Percentiles rank a stretch among this genome's conserved stretches.
These are phyloP conservation scores for Phytophthora agathidicida DNA, from an alignment of 352 stramenopile genomes.

Conservation along the genomic window DNA sequence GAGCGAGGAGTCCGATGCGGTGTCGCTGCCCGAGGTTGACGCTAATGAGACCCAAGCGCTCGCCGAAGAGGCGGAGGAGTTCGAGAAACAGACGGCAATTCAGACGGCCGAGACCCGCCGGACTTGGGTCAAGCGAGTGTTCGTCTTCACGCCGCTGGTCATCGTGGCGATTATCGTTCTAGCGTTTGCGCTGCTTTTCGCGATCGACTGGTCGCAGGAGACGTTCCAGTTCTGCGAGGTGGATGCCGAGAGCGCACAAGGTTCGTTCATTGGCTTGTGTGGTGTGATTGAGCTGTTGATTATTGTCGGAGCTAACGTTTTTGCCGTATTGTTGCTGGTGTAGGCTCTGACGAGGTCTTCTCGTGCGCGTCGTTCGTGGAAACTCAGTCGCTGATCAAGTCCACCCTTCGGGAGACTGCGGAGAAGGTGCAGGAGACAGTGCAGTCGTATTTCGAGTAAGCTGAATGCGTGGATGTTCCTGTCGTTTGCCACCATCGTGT, in stretches of 20 bases:
- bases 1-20: constrained; percentile 47
- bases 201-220: constrained; percentile 53
- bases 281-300: background rate
- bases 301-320: constrained; percentile 8
- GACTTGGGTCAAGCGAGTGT: constrained; percentile 36
- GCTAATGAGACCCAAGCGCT: constrained; percentile 45
- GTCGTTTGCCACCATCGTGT: constrained; percentile 13
- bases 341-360: constrained; percentile 39
- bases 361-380: constrained; percentile 51
- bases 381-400: constrained; percentile 43
- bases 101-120: constrained; percentile 26
- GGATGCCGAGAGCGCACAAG: constrained; percentile 35
- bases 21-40: constrained; percentile 57
- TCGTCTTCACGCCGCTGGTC: constrained; percentile 41
- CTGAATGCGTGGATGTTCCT: constrained; percentile 14
- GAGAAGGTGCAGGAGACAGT: constrained; percentile 32
- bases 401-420: constrained; percentile 34
- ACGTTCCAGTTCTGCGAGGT: constrained; percentile 55
- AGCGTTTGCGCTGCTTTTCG: constrained; percentile 53
- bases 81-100: constrained; percentile 30
- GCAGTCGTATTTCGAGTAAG: constrained; percentile 40
- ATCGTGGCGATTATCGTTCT: constrained; percentile 47
- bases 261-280: constrained; percentile 32
- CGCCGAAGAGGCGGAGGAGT: constrained; percentile 47
- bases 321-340: constrained; percentile 9